Evolutionary conservation across 768 basidiomycete species (phyloP), one percentile per base, ranked within the genome.

Genomic region (Phlebiopsis flavidoalba): DNA sequence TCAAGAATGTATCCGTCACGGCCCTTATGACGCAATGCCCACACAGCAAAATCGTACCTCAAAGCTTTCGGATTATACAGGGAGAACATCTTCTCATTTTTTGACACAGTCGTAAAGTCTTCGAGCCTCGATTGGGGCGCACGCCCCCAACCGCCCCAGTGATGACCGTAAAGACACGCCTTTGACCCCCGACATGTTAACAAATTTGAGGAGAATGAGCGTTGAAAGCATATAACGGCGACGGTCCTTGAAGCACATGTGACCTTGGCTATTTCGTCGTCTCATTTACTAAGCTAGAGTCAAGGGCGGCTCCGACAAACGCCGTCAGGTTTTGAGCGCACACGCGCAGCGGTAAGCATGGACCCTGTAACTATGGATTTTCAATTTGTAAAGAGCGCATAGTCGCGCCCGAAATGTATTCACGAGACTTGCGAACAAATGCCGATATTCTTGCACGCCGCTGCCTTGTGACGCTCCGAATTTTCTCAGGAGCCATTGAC

Each of bases 1-100:
- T 49, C 21, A 22, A n/a, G 21, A n/a, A 24, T 49, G n/a, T n/a
- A n/a, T n/a, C n/a, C n/a, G n/a, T n/a, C n/a, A n/a, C n/a, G n/a
- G n/a, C n/a, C n/a, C n/a, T n/a, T n/a, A n/a, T n/a, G n/a, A n/a
- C n/a, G n/a, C n/a, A n/a, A 15, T 24, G 31, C 4, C 14, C 19
- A 35, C n/a, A n/a, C n/a, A n/a, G n/a, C n/a, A n/a, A n/a, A n/a
- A n/a, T n/a, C 79, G 53, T 46, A 82, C 80, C n/a, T 66, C 55
- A 82, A 72, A 3, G 80, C 81, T 61, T 80, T n/a, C n/a, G n/a
- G 79, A 50, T 82, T 68, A 61, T 79, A 83, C 6, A 83, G 73
- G 21, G 82, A 79, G 64, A 81, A 81, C 58, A 77, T 74, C 52
- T 78, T 74, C 14, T 73, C 68, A 53, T 76, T 67, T 65, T n/a